Evolutionary conservation across 768 basidiomycete species (phyloP).

Genomic region (Suillus ampliporus): DNA sequence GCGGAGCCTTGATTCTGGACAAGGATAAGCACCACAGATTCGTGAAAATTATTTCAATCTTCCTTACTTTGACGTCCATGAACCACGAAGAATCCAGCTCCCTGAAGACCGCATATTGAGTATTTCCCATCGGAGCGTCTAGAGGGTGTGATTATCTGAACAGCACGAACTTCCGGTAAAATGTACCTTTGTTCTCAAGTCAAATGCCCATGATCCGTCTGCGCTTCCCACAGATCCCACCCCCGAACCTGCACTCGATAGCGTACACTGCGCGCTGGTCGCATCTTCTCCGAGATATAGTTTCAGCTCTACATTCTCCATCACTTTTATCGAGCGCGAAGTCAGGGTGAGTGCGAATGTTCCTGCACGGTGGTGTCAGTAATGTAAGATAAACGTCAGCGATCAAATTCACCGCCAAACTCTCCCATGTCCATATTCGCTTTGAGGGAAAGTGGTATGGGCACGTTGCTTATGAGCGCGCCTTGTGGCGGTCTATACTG

Average conservation of each 20-base stretch:
- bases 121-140: constrained; percentile 85
- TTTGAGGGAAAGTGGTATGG: constrained; percentile 58
- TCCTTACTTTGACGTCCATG: constrained; percentile 71
- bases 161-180: not conserved
- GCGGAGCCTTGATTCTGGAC: constrained; percentile 47
- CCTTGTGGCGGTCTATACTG: constrained; percentile 57
- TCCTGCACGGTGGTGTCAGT: constrained; percentile 40
- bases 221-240: constrained; percentile 42
- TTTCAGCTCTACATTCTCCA: constrained; percentile 76
- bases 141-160: not conserved
- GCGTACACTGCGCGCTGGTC: constrained; percentile 72
- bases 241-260: constrained; percentile 60
- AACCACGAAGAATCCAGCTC: constrained; percentile 75
- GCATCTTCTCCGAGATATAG: constrained; percentile 79
- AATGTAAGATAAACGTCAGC: not conserved
- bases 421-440: constrained; percentile 39
- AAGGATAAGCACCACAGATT: constrained; percentile 27
- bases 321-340: constrained; percentile 64
- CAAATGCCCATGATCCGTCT: constrained; percentile 82
- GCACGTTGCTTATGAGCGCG: constrained; percentile 49
- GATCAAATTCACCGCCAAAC: constrained; percentile 33
- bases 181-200: constrained; percentile 65
- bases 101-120: constrained; percentile 68
- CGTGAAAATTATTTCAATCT: not conserved
- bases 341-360: constrained; percentile 66